Base-by-base conservation (phyloP, 2,329 filamentous ascomycete species). In the Apiospora aurea region DNA sequence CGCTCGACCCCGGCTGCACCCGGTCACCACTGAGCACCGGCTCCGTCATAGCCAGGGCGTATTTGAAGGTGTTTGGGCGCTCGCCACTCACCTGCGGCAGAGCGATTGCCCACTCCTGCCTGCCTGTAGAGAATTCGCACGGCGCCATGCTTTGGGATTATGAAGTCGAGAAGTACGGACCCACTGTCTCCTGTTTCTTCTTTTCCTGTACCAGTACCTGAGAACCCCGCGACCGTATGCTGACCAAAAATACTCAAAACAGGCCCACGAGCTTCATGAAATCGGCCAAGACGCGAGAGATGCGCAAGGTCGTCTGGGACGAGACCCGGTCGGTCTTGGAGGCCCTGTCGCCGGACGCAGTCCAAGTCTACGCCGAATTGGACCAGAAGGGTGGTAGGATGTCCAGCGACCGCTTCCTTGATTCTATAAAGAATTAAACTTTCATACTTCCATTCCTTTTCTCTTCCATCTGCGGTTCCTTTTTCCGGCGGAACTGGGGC, bases 271-370 rank as follows among this genome's bases (percentile, higher is more conserved):
- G 34, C 2, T 64, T 64, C 10, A 64, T 64, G 57, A 64, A 18
- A 10, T 64, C 34, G 6, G 3, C 41, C 10, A 64, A 4, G 34
- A 24, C 57, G 8, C 34, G 14, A 3, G 18, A n/a, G 10, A 64
- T 64, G 57, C 29, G 34, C 18, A 64, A 41, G 8, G 34, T n/a
- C 10, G n/a, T 64, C 34, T 64, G 57, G 57, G 34, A n/a, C 2
- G 57, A 64, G 57, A 64, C 57, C 34, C 57, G 57, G 57, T n/a
- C 57, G 57, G 34, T 64, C 57, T n/a, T 64, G 57, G 57, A 64
- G 34, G 8, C 10, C 7, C 34, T 64, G 5, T 41, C 57, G 29
- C 18, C 57, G 10, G 57, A 64, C 8, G 57, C 57, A 10, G 11
- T 8, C 1, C 18, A 64, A 5, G 21, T 41, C 11, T 64, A 64